A percentile compares a stretch with the other conserved stretches of the same genome.
Evolutionary conservation across 495 filamentous ascomycete species (phyloP).

Genomic region (Aspergillus baeticus): DNA sequence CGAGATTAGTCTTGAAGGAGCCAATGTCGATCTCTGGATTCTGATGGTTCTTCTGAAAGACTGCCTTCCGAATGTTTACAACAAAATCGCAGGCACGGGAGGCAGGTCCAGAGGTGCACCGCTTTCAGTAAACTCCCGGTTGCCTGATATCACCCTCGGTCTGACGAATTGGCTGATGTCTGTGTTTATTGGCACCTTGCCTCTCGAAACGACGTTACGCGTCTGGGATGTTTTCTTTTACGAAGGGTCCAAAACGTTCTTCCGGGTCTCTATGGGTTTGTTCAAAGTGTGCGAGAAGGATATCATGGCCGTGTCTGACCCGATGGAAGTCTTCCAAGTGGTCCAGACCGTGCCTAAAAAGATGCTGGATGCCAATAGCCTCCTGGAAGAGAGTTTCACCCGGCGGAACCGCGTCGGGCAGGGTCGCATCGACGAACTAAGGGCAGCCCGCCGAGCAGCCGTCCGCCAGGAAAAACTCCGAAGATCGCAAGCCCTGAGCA

Average conservation of each 20-base stretch:
- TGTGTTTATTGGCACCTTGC: constrained; percentile 87
- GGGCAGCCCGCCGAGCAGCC: constrained; percentile 38
- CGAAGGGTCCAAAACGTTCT: constrained; percentile 93
- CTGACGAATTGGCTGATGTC: constrained; percentile 99
- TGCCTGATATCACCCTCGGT: constrained; percentile 89
- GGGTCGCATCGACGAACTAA: constrained; percentile 45
- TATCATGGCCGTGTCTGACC: constrained; percentile 77
- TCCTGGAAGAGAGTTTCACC: constrained; percentile 79
- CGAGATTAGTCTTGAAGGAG: constrained; percentile 85
- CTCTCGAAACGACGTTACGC: constrained; percentile 83
- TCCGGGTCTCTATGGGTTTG: constrained; percentile 84
- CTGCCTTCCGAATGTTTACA: constrained; percentile 80
- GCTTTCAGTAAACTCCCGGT: constrained; percentile 53
- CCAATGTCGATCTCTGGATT: constrained; percentile 92
- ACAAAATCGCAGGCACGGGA: constrained; percentile 78
- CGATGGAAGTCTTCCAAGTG: constrained; percentile 95
- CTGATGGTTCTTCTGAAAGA: constrained; percentile 84
- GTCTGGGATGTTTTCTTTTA: constrained; percentile 98
- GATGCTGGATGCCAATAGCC: constrained; percentile 73
- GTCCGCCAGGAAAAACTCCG: constrained; percentile 47
- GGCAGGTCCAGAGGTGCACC: constrained; percentile 36
- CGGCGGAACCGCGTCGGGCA: constrained; percentile 83
- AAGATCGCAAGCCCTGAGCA: constrained; percentile 38
- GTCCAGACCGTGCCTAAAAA: constrained; percentile 86
- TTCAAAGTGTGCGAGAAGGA: constrained; percentile 88